Base-by-base conservation (phyloP, 352 stramenopile genomes). In the Phytophthora kernoviae region DNA sequence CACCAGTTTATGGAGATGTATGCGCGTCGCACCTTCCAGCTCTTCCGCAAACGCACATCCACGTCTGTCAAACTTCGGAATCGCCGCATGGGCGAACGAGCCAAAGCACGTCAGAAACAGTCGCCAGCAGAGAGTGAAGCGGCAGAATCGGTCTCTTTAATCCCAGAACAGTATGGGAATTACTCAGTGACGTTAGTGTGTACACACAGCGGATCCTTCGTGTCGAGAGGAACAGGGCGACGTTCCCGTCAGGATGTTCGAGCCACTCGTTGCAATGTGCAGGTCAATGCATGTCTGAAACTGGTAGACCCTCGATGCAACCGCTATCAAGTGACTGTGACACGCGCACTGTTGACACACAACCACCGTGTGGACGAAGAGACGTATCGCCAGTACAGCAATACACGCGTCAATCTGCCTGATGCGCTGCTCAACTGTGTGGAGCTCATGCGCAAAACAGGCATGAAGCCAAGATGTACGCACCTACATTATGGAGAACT, bases 1-100 rank as follows among this genome's bases (percentile, higher is more conserved):
- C 34, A 75, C 53, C 20, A 20, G 32, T 77, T 66, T 51, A 58
- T 78, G 53, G 60, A 71, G 20, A 41, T 39, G 10, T 78, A 72
- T 44, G 52, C 42, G 15, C 65, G 60, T 33, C 44, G 44, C 46
- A 75, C 51, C 42, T 78, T 72, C 44, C 65, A 78, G 49, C 36
- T 78, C 34, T 72, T 78, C 46, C 69, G 69, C 18, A 78, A 69
- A 45, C 69, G 69, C 40, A 78, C 69, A n/a, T 72, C 69, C 32
- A 72, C 65, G 18, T 72, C 59, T 2, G 65, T 78, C 17, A 74
- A 67, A 45, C 50, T 74, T 33, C 69, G 65, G 26, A 75, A 75
- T 34, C 61, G 65, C 37, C 69, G 59, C 12, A 20, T 74, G 39
- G 27, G 43, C n/a, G 63, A 67, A 30, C 64, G 59, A 15, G 37